phyloP scores from a whole-genome alignment of 129 eudicot genomes.

The Helianthus tuberosus region DNA sequence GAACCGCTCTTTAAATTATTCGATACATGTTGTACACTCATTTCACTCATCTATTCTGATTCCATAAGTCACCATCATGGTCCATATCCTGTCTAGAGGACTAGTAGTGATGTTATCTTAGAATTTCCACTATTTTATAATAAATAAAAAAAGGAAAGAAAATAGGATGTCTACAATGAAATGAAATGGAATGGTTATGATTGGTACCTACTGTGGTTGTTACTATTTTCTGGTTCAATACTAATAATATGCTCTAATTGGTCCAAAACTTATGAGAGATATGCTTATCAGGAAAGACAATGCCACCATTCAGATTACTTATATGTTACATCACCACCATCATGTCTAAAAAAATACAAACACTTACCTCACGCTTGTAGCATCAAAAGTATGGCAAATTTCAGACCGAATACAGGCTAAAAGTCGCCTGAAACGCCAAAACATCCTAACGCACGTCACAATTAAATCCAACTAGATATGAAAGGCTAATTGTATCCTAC shows the following conservation, averaged over 20 bases:
- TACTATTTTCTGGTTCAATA: constrained; percentile 36
- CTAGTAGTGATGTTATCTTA: constrained; percentile 32
- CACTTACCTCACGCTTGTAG: too few species aligned
- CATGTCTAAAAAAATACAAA: too few species aligned
- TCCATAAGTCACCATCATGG: constrained; percentile 38
- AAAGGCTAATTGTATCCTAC: too few species aligned
- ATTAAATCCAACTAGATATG: too few species aligned
- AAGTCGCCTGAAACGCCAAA: too few species aligned
- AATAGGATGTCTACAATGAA: constrained; percentile 21
- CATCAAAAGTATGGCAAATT: too few species aligned
- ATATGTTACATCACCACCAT: too few species aligned
- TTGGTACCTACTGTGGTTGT: constrained; percentile 22
- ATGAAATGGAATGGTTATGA: constrained; percentile 36
- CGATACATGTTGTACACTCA: constrained; percentile 1
- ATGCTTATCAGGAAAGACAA: constrained; percentile 55
- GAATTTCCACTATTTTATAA: neutral
- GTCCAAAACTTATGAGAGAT: constrained; percentile 56
- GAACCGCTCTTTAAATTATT: neutral
- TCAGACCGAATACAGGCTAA: too few species aligned
- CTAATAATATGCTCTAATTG: constrained; percentile 27
- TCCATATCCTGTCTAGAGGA: constrained; percentile 37
- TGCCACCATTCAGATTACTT: too few species aligned
- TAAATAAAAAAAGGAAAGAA: neutral
- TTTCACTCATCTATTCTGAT: constrained; percentile 12
- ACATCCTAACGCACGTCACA: too few species aligned